These are phyloP conservation scores for Trametes villosa DNA, from an alignment of 768 basidiomycete genomes.

Conservation along the genomic window DNA sequence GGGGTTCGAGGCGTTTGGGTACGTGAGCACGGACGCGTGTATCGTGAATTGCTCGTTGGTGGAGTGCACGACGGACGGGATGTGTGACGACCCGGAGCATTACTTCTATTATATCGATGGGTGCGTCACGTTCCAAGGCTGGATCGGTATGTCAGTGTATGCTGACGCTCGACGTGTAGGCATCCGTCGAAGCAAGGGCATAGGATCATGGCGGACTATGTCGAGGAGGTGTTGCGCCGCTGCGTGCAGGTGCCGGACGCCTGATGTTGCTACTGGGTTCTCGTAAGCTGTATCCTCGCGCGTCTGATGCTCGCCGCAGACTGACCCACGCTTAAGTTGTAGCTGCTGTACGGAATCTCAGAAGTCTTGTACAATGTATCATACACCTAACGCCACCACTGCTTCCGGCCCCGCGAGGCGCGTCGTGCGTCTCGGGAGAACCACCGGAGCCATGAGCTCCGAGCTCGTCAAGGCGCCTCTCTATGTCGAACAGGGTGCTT, in stretches of 20 bases:
- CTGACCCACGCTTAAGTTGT: too few species aligned
- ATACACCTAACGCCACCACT: too few species aligned
- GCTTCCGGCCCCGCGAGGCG: too few species aligned
- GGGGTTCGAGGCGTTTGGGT: constrained; percentile 54
- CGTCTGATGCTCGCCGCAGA: too few species aligned
- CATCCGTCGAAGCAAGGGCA: constrained; percentile 55
- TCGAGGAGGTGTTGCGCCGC: constrained; percentile 42
- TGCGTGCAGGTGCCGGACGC: constrained; percentile 29
- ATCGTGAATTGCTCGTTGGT: constrained; percentile 19
- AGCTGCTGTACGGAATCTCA: too few species aligned
- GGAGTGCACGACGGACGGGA: constrained; percentile 26
- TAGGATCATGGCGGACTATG: constrained; percentile 59
- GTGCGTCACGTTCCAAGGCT: constrained; percentile 35
- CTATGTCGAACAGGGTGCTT: too few species aligned
- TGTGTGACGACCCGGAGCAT: constrained; percentile 42
- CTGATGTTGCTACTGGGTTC: background rate
- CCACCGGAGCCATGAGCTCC: too few species aligned
- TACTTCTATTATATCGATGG: constrained; percentile 57
- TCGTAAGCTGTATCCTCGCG: background rate
- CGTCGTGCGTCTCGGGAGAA: too few species aligned
- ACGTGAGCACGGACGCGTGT: constrained; percentile 39
- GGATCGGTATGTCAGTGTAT: too few species aligned
- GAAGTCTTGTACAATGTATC: too few species aligned
- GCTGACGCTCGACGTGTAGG: constrained; percentile 28
- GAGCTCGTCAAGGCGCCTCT: too few species aligned